Percentiles rank a stretch among this genome's conserved stretches.
Conservation (phyloP, 2,329 filamentous ascomycete species). For the Biscogniauxia marginata region DNA sequence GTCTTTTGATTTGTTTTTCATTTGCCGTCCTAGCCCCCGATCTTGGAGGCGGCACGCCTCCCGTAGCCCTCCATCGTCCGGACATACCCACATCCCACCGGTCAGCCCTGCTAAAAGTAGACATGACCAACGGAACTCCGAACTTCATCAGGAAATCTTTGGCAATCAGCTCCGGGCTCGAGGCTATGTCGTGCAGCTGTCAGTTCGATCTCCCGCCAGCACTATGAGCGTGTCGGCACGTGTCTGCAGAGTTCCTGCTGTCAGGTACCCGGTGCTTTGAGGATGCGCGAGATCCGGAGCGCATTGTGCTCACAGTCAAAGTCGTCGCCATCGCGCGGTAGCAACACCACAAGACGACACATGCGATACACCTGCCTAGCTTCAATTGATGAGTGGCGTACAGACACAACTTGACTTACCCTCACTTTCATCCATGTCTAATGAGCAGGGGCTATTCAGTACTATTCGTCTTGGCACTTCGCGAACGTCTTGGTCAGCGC, state of each 20-base stretch:
- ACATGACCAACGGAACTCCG: slow-evolving; percentile 7
- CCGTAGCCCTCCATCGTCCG: slow-evolving; percentile 5
- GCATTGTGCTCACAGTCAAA: background rate
- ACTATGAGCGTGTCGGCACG: slow-evolving; percentile 1
- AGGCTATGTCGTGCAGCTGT: background rate
- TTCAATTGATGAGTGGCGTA: background rate
- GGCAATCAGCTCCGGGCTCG: slow-evolving; percentile 15
- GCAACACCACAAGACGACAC: background rate
- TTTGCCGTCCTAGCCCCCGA: background rate
- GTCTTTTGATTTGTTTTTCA: background rate
- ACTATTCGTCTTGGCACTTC: background rate
- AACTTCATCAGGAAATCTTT: slow-evolving; percentile 15
- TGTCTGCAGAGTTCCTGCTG: slow-evolving; percentile 2
- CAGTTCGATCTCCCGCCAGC: background rate
- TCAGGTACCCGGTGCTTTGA: slow-evolving; percentile 4
- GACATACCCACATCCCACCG: slow-evolving; percentile 17
- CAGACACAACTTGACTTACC: background rate
- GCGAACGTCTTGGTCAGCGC: background rate
- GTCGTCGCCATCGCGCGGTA: background rate
- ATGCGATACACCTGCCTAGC: background rate
- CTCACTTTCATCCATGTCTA: background rate
- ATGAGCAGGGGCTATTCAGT: background rate
- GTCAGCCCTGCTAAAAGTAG: slow-evolving; percentile 14
- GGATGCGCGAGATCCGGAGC: background rate
- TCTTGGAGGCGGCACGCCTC: background rate